Evolutionary conservation across 1,284 basidiomycete genomes (phyloP), one percentile per base, ranked within the genome.

Genomic region (Rhodotorula sp.): DNA sequence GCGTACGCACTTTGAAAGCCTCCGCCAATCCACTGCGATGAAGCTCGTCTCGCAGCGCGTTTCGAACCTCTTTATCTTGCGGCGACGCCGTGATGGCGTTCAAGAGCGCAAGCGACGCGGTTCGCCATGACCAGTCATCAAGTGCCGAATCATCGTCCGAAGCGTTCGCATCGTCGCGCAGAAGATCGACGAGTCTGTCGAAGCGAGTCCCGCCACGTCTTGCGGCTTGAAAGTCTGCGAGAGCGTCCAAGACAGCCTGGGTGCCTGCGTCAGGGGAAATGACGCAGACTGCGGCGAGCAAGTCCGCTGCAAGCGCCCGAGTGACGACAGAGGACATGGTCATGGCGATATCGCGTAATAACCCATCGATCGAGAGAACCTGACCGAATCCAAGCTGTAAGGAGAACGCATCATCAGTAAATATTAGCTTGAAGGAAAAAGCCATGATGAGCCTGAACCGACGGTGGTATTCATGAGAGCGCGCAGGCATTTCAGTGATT

Each of bases 381-480:
- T 86, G 83, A 50, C 85, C 84, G 78, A 94, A 93, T 16, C 92
- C 91, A 60, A 85, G 82, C 90, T 91, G 62, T 10, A 5, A 15
- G 34, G 28, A n/a, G 47, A 34, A 34, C 34, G 18, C 16, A 10
- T 5, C 10, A 34, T 62, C 50, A 64, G 43, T 15, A 26, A n/a
- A 3, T 5, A 19, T 26, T 7, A 26, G 45, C 5, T 1, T 8
- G 18, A 19, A 14, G n/a, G 45, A 26, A 18, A 16, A 4, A 43
- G 38, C 26, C 3, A 47, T 6, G 18, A 55, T 1, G 31, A 26
- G 31, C 38, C 38, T 14, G 31, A 62, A 80, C 88, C 79, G 78
- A 92, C 92, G 81, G 91, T 88, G 3, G 90, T 93, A 78, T 95
- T 95, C 77, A 94, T 83, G 16, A 95, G 81, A 0, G 90, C 90